These are phyloP conservation scores for Microbotryum intermedium DNA, from an alignment of 1,284 basidiomycete species.

Conservation along the genomic window DNA sequence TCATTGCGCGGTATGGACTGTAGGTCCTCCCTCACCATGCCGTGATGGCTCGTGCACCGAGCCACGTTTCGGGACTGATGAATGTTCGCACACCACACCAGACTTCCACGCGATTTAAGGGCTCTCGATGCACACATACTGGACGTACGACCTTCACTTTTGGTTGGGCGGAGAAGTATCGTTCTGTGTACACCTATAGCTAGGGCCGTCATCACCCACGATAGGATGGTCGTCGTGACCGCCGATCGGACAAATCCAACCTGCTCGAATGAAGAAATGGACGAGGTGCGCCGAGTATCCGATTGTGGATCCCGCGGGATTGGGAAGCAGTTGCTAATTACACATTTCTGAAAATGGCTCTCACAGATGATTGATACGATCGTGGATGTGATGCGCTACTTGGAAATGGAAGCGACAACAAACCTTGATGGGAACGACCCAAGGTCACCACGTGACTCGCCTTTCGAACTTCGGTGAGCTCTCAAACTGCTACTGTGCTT, in stretches of 20 bases:
- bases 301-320: neutral
- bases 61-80: neutral
- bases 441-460: neutral
- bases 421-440: neutral
- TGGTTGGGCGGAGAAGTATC: slow-evolving; percentile 11
- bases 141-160: slow-evolving; percentile 22
- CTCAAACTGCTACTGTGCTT: neutral
- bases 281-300: slow-evolving; percentile 4
- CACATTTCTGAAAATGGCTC: neutral
- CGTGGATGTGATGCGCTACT: slow-evolving; percentile 9
- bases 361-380: neutral
- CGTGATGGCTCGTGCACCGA: neutral
- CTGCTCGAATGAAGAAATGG: slow-evolving; percentile 8
- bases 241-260: slow-evolving; percentile 21
- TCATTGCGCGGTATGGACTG: slow-evolving; percentile 13
- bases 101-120: slow-evolving; percentile 15
- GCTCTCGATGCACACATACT: slow-evolving; percentile 26
- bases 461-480: slow-evolving; percentile 19
- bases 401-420: slow-evolving; percentile 10
- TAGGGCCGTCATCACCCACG: slow-evolving; percentile 20
- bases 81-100: neutral
- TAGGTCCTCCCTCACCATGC: neutral
- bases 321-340: neutral
- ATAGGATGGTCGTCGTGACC: slow-evolving; percentile 14
- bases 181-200: slow-evolving; percentile 20